phyloP scores from a whole-genome alignment of 352 stramenopile species.

The Globisporangium carolinianum region DNA sequence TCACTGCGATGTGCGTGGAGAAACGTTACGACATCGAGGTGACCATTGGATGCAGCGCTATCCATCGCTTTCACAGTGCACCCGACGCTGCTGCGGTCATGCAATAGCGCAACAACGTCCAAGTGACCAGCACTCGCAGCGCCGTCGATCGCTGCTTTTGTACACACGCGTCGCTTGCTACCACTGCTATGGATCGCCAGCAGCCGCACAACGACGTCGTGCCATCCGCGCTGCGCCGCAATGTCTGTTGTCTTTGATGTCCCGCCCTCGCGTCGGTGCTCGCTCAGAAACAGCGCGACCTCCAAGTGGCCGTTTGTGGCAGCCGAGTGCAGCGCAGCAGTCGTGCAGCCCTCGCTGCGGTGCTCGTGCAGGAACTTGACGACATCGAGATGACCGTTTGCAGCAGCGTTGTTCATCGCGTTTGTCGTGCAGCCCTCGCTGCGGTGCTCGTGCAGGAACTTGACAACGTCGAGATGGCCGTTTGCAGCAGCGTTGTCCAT shows the following conservation, averaged over 20 bases:
- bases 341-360: background rate
- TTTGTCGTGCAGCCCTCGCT: background rate
- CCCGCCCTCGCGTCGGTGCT: background rate
- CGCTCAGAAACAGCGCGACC: background rate
- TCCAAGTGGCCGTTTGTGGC: background rate
- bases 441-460: background rate
- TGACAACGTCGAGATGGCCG: background rate
- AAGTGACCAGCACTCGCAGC: background rate
- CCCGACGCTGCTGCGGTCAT: background rate
- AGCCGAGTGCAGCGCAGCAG: background rate
- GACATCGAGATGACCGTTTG: background rate
- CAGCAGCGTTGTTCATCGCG: background rate
- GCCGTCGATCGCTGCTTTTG: background rate
- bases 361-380: background rate
- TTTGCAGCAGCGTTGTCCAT: background rate
- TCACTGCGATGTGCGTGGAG: conserved; percentile 1
- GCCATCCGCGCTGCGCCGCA: background rate
- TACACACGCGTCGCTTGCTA: background rate
- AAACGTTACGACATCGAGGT: conserved; percentile 2
- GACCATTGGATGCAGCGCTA: background rate
- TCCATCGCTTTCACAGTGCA: background rate
- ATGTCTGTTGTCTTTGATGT: background rate
- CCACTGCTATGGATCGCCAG: background rate
- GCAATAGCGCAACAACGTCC: background rate
- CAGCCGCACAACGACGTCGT: background rate